phyloP scores from a whole-genome alignment of 2,329 filamentous ascomycete species.

The Ustilaginoidea virens region DNA sequence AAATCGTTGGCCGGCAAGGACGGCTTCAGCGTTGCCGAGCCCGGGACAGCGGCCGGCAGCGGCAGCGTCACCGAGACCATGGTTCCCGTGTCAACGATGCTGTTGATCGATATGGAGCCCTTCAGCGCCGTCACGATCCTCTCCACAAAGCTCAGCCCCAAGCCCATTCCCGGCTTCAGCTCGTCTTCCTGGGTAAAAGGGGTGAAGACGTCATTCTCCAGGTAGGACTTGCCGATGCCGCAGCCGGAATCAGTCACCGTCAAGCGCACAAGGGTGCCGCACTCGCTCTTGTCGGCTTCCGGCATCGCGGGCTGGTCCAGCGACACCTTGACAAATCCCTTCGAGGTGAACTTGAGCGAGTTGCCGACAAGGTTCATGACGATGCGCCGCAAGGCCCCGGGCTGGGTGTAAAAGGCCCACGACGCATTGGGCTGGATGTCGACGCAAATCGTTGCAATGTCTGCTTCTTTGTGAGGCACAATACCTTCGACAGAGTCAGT shows the following conservation, averaged over 20 bases:
- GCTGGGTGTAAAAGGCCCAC: constrained; percentile 40
- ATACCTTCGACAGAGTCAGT: constrained; percentile 1
- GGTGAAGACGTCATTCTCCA: constrained; percentile 43
- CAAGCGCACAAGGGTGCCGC: constrained; percentile 14
- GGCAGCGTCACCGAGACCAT: constrained; percentile 19
- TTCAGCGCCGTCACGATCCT: constrained; percentile 41
- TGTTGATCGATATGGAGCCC: constrained; percentile 44
- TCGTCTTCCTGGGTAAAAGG: constrained; percentile 50
- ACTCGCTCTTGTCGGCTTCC: constrained; percentile 2
- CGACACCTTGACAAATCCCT: constrained; percentile 16
- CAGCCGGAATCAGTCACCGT: constrained; percentile 48
- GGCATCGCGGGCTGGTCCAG: constrained; percentile 6
- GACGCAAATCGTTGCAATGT: constrained; percentile 15
- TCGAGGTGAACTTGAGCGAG: constrained; percentile 41
- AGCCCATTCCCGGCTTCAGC: constrained; percentile 43
- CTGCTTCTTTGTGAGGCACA: constrained; percentile 6
- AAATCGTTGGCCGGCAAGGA: constrained; percentile 13
- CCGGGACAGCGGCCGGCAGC: constrained; percentile 6
- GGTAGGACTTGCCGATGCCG: constrained; percentile 48
- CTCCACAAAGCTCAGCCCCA: constrained; percentile 51
- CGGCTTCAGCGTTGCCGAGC: neutral
- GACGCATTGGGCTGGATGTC: constrained; percentile 23
- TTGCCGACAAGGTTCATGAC: constrained; percentile 50
- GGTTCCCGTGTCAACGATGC: constrained; percentile 20
- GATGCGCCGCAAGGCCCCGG: constrained; percentile 35